Conservation (phyloP, 306 rosid genomes). For the Casuarina cunninghamiana region DNA sequence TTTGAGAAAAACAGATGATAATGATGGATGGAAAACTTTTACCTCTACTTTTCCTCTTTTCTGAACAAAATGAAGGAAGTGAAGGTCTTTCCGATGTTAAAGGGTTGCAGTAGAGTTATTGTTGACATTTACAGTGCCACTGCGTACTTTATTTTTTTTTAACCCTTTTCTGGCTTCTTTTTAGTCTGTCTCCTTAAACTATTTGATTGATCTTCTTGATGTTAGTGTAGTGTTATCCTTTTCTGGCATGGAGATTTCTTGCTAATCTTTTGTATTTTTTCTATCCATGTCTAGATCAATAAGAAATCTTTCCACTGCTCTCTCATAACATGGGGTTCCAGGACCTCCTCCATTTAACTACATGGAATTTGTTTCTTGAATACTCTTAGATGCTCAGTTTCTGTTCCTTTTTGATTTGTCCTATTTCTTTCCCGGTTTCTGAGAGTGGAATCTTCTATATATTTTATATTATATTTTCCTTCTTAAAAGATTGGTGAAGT, state of each 20-base stretch:
- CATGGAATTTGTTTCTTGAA: not conserved
- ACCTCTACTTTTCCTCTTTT: not conserved
- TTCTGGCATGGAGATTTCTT: not conserved
- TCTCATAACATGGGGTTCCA: not conserved
- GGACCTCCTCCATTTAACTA: not conserved
- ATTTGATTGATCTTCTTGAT: not conserved
- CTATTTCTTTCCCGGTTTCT: not conserved
- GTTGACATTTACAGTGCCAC: not conserved
- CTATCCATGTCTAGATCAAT: not conserved
- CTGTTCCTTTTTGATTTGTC: not conserved
- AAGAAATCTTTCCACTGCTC: not conserved
- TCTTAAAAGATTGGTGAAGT: conserved; percentile 84
- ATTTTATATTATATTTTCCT: conserved; percentile 7
- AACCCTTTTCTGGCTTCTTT: not conserved
- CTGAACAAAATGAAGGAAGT: not conserved
- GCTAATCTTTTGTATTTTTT: not conserved
- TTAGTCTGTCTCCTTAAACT: not conserved
- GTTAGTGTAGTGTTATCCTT: not conserved
- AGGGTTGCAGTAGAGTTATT: not conserved
- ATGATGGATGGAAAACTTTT: not conserved
- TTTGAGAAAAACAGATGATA: not conserved
- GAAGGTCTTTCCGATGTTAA: not conserved
- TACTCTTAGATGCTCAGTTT: not conserved
- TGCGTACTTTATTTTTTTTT: not conserved
- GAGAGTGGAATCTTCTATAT: not conserved